Evolutionary conservation across 306 rosid genomes (phyloP).

Genomic region (Corylus avellana): DNA sequence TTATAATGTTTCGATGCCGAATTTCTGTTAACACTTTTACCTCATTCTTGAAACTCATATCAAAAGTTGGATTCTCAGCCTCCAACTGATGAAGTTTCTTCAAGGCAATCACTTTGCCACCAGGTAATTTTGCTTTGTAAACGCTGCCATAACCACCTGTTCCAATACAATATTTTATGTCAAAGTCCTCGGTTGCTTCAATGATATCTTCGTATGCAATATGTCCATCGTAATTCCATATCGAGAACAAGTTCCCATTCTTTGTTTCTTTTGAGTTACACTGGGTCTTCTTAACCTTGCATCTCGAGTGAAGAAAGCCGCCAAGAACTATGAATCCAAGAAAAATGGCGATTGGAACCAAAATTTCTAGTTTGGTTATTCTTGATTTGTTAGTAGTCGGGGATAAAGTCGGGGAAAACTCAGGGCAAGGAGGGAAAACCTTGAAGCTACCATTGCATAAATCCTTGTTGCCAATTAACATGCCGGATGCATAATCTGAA

Average conservation of each 20-base stretch:
- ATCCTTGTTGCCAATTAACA: not conserved
- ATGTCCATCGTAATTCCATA: not conserved
- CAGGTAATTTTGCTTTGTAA: conserved; percentile 12
- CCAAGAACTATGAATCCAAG: not conserved
- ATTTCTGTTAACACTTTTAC: conserved; percentile 17
- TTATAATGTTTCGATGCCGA: conserved; percentile 6
- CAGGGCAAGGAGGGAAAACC: not conserved
- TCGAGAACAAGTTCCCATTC: not conserved
- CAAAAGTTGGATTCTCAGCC: not conserved
- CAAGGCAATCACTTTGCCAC: conserved; percentile 19
- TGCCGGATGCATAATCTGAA: not conserved
- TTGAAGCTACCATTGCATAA: not conserved
- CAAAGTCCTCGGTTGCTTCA: not conserved
- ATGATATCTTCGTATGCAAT: not conserved
- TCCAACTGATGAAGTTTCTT: conserved; percentile 23
- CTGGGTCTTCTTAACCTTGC: not conserved
- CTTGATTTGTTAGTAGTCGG: not conserved
- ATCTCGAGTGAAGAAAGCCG: not conserved
- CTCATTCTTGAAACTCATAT: conserved; percentile 18
- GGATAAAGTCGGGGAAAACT: too few species aligned
- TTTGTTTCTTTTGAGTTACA: not conserved
- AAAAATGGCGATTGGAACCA: not conserved
- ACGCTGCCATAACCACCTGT: conserved; percentile 4
- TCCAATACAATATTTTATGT: conserved; percentile 13
- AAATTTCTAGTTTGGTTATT: not conserved